phyloP scores from a whole-genome alignment of 805 yeast genomes.

The Metschnikowia hibisci region DNA sequence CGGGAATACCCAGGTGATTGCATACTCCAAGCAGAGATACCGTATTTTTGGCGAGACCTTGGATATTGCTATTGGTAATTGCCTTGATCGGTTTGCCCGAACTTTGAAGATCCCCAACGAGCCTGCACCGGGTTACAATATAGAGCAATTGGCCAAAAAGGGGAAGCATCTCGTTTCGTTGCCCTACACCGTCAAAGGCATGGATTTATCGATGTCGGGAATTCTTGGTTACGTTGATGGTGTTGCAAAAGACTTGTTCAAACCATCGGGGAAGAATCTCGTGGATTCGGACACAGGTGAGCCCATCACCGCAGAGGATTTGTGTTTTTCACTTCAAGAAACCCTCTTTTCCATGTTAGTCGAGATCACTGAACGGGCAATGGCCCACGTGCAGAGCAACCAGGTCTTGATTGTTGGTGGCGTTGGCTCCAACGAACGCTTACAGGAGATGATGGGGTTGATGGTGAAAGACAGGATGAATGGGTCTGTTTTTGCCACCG shows the following conservation, averaged over 20 bases:
- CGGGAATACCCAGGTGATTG: constrained; percentile 97
- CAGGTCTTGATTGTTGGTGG: constrained; percentile 97
- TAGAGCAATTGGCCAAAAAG: constrained; percentile 86
- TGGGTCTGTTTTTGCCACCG: constrained; percentile 91
- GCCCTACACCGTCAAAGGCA: constrained; percentile 97
- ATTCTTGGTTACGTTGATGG: constrained; percentile 81
- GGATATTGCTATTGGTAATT: constrained; percentile 96
- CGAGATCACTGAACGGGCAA: constrained; percentile 95
- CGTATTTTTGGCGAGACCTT: constrained; percentile 99
- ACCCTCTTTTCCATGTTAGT: constrained; percentile 93
- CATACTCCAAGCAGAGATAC: constrained; percentile 89
- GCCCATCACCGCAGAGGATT: constrained; percentile 71
- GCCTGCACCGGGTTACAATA: constrained; percentile 97
- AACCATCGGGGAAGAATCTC: constrained; percentile 36
- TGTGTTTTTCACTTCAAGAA: constrained; percentile 91
- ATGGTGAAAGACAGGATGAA: constrained; percentile 84
- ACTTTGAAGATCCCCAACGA: constrained; percentile 82
- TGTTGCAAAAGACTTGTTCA: constrained; percentile 69
- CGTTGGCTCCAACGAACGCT: constrained; percentile 90
- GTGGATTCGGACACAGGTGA: constrained; percentile 44
- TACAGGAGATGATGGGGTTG: constrained; percentile 94
- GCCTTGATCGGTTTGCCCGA: constrained; percentile 93
- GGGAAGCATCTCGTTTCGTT: constrained; percentile 62
- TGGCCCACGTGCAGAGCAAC: constrained; percentile 90
- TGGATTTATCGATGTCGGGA: constrained; percentile 97